phyloP scores from a whole-genome alignment of 495 filamentous ascomycete genomes.

The Cairneyella variabilis region DNA sequence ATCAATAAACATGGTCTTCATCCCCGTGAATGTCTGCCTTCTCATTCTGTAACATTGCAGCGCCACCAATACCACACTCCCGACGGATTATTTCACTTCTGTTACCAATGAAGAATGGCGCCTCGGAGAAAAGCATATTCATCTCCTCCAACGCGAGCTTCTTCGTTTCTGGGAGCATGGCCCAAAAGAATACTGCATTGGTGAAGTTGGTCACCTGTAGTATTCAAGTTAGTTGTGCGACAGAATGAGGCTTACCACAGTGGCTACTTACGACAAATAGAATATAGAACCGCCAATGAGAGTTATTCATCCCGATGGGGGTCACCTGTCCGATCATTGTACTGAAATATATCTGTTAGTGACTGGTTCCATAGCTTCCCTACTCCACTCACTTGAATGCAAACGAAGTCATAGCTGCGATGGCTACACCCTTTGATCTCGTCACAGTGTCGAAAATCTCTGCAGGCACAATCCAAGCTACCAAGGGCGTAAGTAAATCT shows the following conservation, averaged over 20 bases:
- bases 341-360: too few relatives aligned
- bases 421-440: background rate
- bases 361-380: too few relatives aligned
- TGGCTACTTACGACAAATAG: background rate
- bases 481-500: background rate
- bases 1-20: too few relatives aligned
- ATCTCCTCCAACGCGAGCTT: background rate
- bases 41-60: too few relatives aligned
- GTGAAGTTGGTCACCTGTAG: background rate
- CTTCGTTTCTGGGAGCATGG: background rate
- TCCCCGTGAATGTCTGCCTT: too few relatives aligned
- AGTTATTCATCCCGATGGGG: background rate
- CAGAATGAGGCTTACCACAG: too few relatives aligned
- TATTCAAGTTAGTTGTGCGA: too few relatives aligned
- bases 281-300: background rate
- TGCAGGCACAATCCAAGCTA: conserved; percentile 23
- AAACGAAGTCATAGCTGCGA: background rate
- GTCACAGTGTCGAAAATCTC: background rate
- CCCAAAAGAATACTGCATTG: background rate
- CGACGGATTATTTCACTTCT: too few relatives aligned
- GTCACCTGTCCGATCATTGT: background rate
- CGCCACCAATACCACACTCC: too few relatives aligned
- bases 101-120: too few relatives aligned
- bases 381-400: too few relatives aligned
- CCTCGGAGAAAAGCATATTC: background rate